These are phyloP conservation scores for Alnus rubra DNA, from an alignment of 306 rosid species.

Conservation along the genomic window DNA sequence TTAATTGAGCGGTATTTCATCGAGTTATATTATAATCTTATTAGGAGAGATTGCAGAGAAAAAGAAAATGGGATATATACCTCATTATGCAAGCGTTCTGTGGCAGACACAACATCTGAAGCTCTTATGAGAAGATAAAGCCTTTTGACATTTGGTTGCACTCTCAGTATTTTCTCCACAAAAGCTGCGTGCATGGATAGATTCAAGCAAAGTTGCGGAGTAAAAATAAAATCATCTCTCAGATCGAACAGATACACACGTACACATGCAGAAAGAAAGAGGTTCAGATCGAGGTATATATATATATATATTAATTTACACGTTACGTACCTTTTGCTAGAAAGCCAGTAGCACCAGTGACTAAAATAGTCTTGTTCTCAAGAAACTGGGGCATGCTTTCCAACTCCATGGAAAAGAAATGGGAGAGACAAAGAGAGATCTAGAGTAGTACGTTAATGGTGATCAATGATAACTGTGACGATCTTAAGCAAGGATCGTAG, in stretches of 20 bases:
- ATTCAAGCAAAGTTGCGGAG: neutral
- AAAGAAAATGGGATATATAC: constrained; percentile 21
- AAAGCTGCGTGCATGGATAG: constrained; percentile 42
- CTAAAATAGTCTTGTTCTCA: constrained; percentile 54
- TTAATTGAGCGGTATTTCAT: too few relatives aligned
- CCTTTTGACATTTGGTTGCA: constrained; percentile 76
- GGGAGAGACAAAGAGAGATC: neutral
- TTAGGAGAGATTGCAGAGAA: too few relatives aligned
- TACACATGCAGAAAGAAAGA: neutral
- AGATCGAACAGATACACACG: neutral
- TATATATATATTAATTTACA: too few relatives aligned
- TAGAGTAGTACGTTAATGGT: too few relatives aligned
- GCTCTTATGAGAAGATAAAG: constrained; percentile 76
- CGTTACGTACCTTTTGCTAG: constrained; percentile 56
- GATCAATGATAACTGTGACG: too few relatives aligned
- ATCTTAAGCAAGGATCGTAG: too few relatives aligned
- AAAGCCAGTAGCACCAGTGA: constrained; percentile 77
- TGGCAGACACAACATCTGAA: constrained; percentile 47
- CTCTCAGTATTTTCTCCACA: constrained; percentile 74
- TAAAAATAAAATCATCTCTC: neutral
- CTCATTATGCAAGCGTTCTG: constrained; percentile 57
- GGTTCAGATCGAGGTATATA: too few relatives aligned
- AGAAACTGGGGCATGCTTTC: constrained; percentile 43
- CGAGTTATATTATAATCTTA: too few relatives aligned
- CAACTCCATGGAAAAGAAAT: constrained; percentile 57